These are phyloP conservation scores for Fusarium sororula DNA, from an alignment of 2,329 filamentous ascomycete genomes.

Conservation along the genomic window DNA sequence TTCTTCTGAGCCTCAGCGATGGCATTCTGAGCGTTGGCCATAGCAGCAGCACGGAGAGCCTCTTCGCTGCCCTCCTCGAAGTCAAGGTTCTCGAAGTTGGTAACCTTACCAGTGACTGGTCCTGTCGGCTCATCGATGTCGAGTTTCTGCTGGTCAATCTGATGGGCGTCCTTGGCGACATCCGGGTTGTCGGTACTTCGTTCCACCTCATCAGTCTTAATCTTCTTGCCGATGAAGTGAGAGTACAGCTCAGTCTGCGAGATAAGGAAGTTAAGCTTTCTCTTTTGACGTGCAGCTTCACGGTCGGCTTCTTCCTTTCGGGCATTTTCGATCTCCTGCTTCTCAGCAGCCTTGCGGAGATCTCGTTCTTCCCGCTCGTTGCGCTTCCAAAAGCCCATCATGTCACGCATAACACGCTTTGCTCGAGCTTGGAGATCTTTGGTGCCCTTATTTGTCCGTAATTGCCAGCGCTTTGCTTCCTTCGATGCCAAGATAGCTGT, in stretches of 20 bases:
- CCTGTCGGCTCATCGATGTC: conserved; percentile 64
- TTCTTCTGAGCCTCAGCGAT: conserved; percentile 94
- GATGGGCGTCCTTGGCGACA: conserved; percentile 63
- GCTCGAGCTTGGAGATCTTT: conserved; percentile 97
- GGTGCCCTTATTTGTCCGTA: conserved; percentile 96
- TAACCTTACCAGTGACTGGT: conserved; percentile 75
- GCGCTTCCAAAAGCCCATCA: conserved; percentile 99
- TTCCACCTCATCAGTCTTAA: conserved; percentile 96
- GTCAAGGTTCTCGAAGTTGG: conserved; percentile 91
- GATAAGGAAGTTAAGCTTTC: conserved; percentile 99
- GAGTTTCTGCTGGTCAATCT: conserved; percentile 53
- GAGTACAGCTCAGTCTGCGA: conserved; percentile 99
- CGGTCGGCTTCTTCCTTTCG: conserved; percentile 97
- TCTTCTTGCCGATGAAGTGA: conserved; percentile 99
- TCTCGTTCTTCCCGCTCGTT: conserved; percentile 98
- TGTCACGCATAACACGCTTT: conserved; percentile 98
- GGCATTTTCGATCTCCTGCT: conserved; percentile 94
- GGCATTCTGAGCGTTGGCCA: conserved; percentile 95
- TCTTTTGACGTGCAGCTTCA: conserved; percentile 95
- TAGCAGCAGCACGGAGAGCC: conserved; percentile 80
- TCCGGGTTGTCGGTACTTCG: conserved; percentile 85
- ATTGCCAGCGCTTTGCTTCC: conserved; percentile 96
- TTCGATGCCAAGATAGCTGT: conserved; percentile 96
- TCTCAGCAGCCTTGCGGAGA: conserved; percentile 90
- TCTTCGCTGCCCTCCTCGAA: conserved; percentile 96